A percentile compares a stretch with the other conserved stretches of the same genome.
These are phyloP conservation scores for Sextonia rubra DNA, from an alignment of 164 flowering plant genomes.

Conservation along the genomic window DNA sequence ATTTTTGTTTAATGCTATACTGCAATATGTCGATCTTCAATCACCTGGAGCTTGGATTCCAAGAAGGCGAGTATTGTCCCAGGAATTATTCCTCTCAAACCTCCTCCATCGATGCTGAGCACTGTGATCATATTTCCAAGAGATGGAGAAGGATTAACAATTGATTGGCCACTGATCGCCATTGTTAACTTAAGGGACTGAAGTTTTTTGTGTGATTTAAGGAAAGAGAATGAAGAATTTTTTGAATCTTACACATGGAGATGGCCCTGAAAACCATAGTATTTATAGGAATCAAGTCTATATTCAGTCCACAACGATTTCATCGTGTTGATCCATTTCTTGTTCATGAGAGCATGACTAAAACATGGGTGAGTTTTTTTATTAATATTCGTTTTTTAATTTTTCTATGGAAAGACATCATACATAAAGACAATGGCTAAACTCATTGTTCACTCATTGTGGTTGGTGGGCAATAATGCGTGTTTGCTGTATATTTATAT, in stretches of 20 bases:
- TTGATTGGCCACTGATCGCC: not conserved
- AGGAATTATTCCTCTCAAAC: conserved; percentile 22
- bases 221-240: not conserved
- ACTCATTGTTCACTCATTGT: no score
- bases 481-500: no score
- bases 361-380: no score
- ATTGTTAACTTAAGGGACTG: not conserved
- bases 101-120: conserved; percentile 22
- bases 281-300: no score
- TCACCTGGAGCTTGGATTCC: conserved; percentile 19
- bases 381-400: no score
- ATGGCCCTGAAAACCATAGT: not conserved
- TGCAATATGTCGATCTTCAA: not conserved
- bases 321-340: no score
- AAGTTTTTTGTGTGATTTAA: no score
- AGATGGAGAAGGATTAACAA: not conserved
- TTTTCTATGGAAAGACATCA: no score
- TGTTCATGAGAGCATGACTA: not conserved
- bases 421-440: no score
- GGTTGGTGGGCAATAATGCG: no score
- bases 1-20: no score
- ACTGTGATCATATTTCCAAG: conserved; percentile 8
- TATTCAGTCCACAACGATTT: no score
- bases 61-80: conserved; percentile 15
- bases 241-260: not conserved